Percentiles rank a stretch among this genome's conserved stretches.
phyloP scores from a whole-genome alignment of 495 filamentous ascomycete species.

The Margaritispora aquatica region DNA sequence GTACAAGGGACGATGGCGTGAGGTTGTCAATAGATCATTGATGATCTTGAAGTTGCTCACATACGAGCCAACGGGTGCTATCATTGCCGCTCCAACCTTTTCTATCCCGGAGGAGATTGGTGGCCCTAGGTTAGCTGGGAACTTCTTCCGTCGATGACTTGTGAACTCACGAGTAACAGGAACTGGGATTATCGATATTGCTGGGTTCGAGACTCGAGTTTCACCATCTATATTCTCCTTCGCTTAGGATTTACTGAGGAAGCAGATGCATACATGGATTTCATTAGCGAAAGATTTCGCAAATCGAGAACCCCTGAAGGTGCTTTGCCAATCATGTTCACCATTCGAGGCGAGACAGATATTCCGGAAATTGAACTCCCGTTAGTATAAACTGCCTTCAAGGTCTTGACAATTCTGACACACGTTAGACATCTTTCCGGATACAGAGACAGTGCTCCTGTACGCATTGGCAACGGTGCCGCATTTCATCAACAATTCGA shows the following conservation, averaged over 20 bases:
- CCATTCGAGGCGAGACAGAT: constrained; percentile 63
- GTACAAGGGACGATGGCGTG: constrained; percentile 65
- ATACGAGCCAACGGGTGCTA: constrained; percentile 55
- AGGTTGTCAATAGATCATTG: constrained; percentile 59
- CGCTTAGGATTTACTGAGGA: constrained; percentile 69
- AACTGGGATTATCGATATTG: constrained; percentile 76
- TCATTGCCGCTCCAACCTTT: constrained; percentile 52
- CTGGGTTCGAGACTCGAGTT: constrained; percentile 69
- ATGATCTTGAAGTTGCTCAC: constrained; percentile 69
- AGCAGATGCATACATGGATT: constrained; percentile 67
- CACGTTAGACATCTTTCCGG: constrained; percentile 51
- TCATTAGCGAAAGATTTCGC: constrained; percentile 62
- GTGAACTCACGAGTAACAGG: constrained; percentile 27
- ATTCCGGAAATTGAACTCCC: constrained; percentile 59
- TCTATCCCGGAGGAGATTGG: constrained; percentile 69
- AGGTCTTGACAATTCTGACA: constrained; percentile 8
- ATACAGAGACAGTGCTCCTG: constrained; percentile 59
- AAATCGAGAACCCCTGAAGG: constrained; percentile 38
- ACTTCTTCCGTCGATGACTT: neutral
- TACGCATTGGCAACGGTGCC: constrained; percentile 69
- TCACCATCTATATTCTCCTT: constrained; percentile 69
- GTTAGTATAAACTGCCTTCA: constrained; percentile 3
- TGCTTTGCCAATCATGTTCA: constrained; percentile 72
- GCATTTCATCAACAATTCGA: constrained; percentile 70
- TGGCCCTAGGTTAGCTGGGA: constrained; percentile 39